Percentiles rank a stretch among this genome's conserved stretches.
phyloP scores from a whole-genome alignment of 352 stramenopile genomes.

The Phytophthora boehmeriae region DNA sequence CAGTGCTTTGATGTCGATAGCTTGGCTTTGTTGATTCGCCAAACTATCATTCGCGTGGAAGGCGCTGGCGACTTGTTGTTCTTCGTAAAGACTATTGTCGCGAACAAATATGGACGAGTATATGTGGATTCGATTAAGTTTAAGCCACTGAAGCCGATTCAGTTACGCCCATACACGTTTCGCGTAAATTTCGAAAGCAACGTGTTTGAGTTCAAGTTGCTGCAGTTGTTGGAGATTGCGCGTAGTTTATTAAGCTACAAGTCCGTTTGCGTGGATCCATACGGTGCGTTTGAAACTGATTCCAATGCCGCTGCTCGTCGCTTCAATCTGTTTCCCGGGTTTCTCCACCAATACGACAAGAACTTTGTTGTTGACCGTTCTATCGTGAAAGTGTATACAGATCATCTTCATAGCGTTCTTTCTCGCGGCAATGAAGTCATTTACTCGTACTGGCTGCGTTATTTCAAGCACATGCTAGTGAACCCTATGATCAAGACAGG shows the following conservation, averaged over 20 bases:
- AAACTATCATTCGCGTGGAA: not conserved
- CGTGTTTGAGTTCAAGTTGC: not conserved
- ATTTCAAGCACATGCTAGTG: constrained; percentile 9
- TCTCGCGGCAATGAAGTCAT: no score
- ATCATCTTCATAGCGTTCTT: no score
- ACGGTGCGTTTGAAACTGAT: not conserved
- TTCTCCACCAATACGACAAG: not conserved
- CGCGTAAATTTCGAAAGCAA: not conserved
- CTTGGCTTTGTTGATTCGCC: not conserved
- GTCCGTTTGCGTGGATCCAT: not conserved
- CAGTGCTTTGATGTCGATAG: not conserved
- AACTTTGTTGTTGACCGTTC: not conserved
- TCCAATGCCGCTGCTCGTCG: not conserved
- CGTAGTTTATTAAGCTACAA: not conserved
- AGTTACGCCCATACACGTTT: not conserved
- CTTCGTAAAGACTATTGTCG: not conserved
- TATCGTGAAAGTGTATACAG: not conserved
- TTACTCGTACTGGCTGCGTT: no score
- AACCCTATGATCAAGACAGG: constrained; percentile 12
- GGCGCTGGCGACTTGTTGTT: not conserved
- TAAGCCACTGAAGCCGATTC: not conserved
- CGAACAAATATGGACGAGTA: not conserved
- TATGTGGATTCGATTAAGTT: not conserved
- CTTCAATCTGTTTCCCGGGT: not conserved
- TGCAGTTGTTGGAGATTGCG: no score